Percentiles rank a stretch among this genome's conserved stretches.
Evolutionary conservation across 2,329 filamentous ascomycete species (phyloP).

Genomic region (Furcasterigmium furcatum): DNA sequence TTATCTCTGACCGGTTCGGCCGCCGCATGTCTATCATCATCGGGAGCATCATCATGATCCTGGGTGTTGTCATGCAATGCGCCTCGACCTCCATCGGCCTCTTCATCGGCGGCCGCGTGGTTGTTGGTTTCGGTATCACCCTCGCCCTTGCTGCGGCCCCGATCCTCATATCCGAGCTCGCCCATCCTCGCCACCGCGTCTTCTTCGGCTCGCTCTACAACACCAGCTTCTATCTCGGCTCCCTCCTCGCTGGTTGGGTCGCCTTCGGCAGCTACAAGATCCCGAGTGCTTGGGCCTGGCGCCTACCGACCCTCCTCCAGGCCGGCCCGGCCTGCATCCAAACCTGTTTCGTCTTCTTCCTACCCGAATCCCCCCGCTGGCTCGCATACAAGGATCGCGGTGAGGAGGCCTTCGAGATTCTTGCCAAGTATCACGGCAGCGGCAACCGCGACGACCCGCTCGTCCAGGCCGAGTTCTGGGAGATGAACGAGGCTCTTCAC

Average conservation of each 20-base stretch:
- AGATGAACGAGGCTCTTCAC: slow-evolving; percentile 8
- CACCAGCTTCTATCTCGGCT: slow-evolving; percentile 8
- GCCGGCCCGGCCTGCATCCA: slow-evolving; percentile 4
- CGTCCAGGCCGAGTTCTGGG: slow-evolving; percentile 19
- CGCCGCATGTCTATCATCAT: slow-evolving; percentile 30
- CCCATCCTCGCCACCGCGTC: slow-evolving; percentile 27
- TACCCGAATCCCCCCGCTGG: slow-evolving; percentile 34
- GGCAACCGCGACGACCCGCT: slow-evolving; percentile 18
- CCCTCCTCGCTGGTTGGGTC: slow-evolving; percentile 17
- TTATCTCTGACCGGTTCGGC: slow-evolving; percentile 34
- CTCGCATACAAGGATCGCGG: slow-evolving; percentile 26
- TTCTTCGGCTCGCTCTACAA: slow-evolving; percentile 27
- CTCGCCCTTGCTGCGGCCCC: slow-evolving; percentile 25
- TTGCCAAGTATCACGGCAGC: slow-evolving; percentile 3
- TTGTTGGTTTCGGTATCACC: slow-evolving; percentile 26
- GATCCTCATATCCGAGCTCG: slow-evolving; percentile 26
- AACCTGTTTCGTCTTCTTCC: slow-evolving; percentile 21
- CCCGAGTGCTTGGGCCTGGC: slow-evolving; percentile 41
- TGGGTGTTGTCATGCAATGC: slow-evolving; percentile 26
- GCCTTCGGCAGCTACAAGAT: slow-evolving; percentile 38
- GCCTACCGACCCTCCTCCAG: slow-evolving; percentile 45
- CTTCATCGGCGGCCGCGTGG: slow-evolving; percentile 24
- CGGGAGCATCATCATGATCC: slow-evolving; percentile 25
- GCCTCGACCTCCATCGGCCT: slow-evolving; percentile 16
- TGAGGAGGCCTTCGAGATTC: slow-evolving; percentile 20